phyloP scores from a whole-genome alignment of 164 flowering plant genomes.

The Saururus chinensis region DNA sequence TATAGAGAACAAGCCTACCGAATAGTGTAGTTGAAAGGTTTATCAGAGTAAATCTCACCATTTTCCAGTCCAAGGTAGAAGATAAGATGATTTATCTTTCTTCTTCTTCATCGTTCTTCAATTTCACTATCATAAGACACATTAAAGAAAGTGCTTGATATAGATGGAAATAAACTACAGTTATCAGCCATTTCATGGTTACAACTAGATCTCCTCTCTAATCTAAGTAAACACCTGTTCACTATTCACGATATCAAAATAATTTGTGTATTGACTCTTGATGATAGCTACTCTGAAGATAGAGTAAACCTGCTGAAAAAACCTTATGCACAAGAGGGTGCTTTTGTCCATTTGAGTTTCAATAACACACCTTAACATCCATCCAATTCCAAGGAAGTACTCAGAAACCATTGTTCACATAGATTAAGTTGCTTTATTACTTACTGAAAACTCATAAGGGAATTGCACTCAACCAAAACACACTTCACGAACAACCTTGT shows the following conservation, averaged over 20 bases:
- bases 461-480: conserved; percentile 73
- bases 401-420: too few relatives aligned
- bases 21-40: too few relatives aligned
- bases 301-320: conserved; percentile 8
- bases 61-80: too few relatives aligned
- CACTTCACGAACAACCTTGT: conserved; percentile 78
- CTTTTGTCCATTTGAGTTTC: conserved; percentile 73
- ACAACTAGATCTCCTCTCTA: too few relatives aligned
- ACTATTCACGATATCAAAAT: conserved; percentile 48
- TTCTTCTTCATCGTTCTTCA: too few relatives aligned
- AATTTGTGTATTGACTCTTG: not conserved
- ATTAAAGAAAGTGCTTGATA: too few relatives aligned
- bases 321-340: conserved; percentile 80
- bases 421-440: conserved; percentile 21
- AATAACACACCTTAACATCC: conserved; percentile 88
- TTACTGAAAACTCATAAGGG: conserved; percentile 92
- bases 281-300: conserved; percentile 7
- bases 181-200: too few relatives aligned
- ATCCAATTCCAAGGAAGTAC: conserved; percentile 12
- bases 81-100: too few relatives aligned
- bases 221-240: conserved; percentile 89
- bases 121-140: too few relatives aligned
- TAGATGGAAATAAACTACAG: too few relatives aligned
- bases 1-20: too few relatives aligned
- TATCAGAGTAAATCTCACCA: too few relatives aligned